phyloP scores from a whole-genome alignment of 352 stramenopile species.

The Halophytophthora batemanensis region DNA sequence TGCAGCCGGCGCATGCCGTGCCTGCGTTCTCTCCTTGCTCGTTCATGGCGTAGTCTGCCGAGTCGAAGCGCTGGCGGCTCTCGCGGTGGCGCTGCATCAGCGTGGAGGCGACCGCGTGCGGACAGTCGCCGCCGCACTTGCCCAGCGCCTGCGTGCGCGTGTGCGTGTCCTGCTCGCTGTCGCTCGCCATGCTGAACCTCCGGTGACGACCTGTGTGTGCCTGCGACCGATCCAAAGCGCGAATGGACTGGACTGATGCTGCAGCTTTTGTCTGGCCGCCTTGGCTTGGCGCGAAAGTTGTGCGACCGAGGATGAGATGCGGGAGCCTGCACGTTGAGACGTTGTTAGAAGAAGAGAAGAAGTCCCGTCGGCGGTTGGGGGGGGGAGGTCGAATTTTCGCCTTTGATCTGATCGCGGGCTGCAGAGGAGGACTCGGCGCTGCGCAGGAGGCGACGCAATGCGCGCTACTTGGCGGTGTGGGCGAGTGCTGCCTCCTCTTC shows the following conservation, averaged over 20 bases:
- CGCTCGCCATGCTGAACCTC: conserved; percentile 4
- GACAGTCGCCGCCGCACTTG: conserved; percentile 6
- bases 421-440: no score
- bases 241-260: no score
- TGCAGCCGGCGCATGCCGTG: conserved; percentile 18
- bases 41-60: conserved; percentile 60
- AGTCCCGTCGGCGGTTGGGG: background rate
- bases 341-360: conserved; percentile 3
- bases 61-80: conserved; percentile 72
- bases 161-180: conserved; percentile 10
- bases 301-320: no score
- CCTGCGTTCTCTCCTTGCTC: conserved; percentile 19
- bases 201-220: no score
- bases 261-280: background rate
- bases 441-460: no score
- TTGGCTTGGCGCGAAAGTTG: no score
- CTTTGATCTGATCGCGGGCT: background rate
- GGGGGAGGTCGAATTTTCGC: conserved; percentile 10
- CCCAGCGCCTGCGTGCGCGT: background rate
- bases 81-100: conserved; percentile 51
- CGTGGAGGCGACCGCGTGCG: conserved; percentile 31
- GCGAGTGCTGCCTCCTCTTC: background rate
- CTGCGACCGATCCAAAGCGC: background rate
- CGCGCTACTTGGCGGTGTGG: no score
- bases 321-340: conserved; percentile 5